phyloP scores from a whole-genome alignment of 805 yeast genomes.

The Komagataella pastoris region DNA sequence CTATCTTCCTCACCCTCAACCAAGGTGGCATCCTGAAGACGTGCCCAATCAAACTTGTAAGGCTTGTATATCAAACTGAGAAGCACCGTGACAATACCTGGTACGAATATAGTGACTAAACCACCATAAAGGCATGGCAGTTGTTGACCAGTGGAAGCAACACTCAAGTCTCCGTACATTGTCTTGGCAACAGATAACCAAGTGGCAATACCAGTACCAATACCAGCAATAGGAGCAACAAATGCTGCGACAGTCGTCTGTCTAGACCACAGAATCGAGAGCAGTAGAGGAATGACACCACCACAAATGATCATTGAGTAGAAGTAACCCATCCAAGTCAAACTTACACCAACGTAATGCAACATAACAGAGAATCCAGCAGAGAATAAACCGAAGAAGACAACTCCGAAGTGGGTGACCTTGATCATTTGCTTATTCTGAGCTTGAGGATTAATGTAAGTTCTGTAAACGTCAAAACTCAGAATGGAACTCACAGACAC shows the following conservation, averaged over 20 bases:
- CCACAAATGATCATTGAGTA: conserved; percentile 23
- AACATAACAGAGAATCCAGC: conserved; percentile 25
- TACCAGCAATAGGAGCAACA: conserved; percentile 19
- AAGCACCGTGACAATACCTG: conserved; percentile 16
- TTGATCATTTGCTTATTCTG: conserved; percentile 25
- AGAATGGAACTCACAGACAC: conserved; percentile 25
- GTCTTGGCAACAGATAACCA: conserved; percentile 20
- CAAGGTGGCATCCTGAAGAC: conserved; percentile 9
- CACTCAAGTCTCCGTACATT: conserved; percentile 15
- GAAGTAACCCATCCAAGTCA: conserved; percentile 24
- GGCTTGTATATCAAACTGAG: conserved; percentile 17
- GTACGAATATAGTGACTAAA: conserved; percentile 19
- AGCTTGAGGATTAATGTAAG: conserved; percentile 26
- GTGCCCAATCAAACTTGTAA: conserved; percentile 16
- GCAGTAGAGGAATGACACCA: conserved; percentile 22
- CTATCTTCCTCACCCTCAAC: conserved; percentile 4
- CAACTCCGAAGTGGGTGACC: conserved; percentile 28
- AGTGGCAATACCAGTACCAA: conserved; percentile 15
- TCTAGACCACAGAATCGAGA: conserved; percentile 18
- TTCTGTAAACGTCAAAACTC: conserved; percentile 32
- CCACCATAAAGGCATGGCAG: conserved; percentile 22
- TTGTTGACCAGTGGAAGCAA: conserved; percentile 16
- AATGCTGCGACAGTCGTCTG: conserved; percentile 17
- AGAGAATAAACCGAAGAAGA: conserved; percentile 21
- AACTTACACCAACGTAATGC: conserved; percentile 19